Evolutionary conservation across 225 moss, liverwort and hornwort species (phyloP).

Genomic region (Antitrichia curtipendula): DNA sequence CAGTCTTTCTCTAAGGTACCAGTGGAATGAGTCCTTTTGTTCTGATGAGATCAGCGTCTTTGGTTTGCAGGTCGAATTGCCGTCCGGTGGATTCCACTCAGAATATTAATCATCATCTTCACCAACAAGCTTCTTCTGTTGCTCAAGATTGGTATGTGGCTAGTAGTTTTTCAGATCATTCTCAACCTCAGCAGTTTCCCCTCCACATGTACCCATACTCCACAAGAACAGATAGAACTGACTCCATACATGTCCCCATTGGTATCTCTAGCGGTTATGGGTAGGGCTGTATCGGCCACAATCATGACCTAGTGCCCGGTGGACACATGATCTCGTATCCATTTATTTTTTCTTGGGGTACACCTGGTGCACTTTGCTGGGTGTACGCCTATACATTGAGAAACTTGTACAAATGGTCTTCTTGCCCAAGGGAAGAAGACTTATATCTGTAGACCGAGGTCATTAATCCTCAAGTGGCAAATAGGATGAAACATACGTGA

Average conservation of each 20-base stretch:
- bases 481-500: background rate
- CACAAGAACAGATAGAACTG: conserved; percentile 2
- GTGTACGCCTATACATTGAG: background rate
- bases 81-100: conserved; percentile 35
- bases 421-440: conserved; percentile 9
- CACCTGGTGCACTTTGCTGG: background rate
- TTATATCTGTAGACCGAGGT: background rate
- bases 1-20: background rate
- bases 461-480: background rate
- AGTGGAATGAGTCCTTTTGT: background rate
- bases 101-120: background rate
- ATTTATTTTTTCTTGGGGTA: background rate
- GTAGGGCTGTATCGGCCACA: background rate
- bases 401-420: background rate
- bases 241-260: conserved; percentile 9
- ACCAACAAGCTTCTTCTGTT: conserved; percentile 1
- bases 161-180: background rate
- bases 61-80: conserved; percentile 40
- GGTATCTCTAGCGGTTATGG: conserved; percentile 6
- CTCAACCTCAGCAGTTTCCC: conserved; percentile 9
- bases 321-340: background rate
- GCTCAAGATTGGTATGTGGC: conserved; percentile 8
- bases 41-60: background rate
- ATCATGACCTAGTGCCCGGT: background rate
- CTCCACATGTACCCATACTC: conserved; percentile 16